Percentiles rank a stretch among this genome's conserved stretches.
Evolutionary conservation across 1,284 basidiomycete species (phyloP).

Genomic region (Volvariella volvacea): DNA sequence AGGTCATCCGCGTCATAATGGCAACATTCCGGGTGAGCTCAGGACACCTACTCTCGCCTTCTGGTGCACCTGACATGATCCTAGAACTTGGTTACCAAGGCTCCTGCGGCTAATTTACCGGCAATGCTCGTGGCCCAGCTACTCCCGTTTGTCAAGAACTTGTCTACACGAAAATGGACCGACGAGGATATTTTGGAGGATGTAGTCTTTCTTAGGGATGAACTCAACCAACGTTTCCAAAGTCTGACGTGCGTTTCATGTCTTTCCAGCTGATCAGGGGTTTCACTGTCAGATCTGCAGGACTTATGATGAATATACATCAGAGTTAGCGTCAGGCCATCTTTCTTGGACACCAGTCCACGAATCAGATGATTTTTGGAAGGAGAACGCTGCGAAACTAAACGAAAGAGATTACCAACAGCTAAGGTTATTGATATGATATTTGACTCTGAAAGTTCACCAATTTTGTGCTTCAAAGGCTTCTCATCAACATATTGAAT

Average conservation of each 20-base stretch:
- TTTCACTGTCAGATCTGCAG: constrained; percentile 29
- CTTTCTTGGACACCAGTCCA: constrained; percentile 95
- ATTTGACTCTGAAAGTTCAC: not conserved
- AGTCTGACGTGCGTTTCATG: constrained; percentile 82
- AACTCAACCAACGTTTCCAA: constrained; percentile 78
- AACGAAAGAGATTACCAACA: constrained; percentile 79
- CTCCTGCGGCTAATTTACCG: constrained; percentile 79
- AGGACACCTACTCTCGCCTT: not conserved
- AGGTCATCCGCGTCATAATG: constrained; percentile 92
- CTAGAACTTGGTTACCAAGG: constrained; percentile 83
- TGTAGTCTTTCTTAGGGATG: constrained; percentile 77
- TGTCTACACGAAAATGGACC: constrained; percentile 84
- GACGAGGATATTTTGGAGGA: constrained; percentile 95
- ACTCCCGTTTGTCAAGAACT: constrained; percentile 81
- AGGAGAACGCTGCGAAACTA: constrained; percentile 83
- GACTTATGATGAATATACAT: constrained; percentile 94
- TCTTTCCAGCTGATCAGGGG: constrained; percentile 3
- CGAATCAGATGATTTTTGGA: constrained; percentile 96
- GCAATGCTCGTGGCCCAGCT: constrained; percentile 89
- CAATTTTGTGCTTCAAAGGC: constrained; percentile 36
- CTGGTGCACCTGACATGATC: constrained; percentile 6
- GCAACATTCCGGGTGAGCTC: constrained; percentile 78
- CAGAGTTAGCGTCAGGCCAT: constrained; percentile 86
- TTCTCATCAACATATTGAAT: constrained; percentile 65
- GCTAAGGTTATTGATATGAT: constrained; percentile 53